A percentile compares a stretch with the other conserved stretches of the same genome.
Evolutionary conservation across 768 basidiomycete genomes (phyloP).

Genomic region (Suillus variegatus): DNA sequence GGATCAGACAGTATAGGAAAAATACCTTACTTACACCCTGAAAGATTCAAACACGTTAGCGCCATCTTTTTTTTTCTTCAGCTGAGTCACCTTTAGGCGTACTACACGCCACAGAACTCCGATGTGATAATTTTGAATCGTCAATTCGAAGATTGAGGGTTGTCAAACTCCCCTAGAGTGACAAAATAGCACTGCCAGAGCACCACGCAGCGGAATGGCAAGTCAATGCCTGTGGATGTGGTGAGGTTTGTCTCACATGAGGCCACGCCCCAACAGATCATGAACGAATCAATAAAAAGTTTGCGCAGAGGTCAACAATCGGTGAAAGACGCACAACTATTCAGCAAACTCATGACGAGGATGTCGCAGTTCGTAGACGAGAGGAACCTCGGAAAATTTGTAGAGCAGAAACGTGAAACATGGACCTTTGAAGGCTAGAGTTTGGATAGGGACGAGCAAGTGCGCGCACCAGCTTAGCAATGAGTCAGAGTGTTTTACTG

Average conservation of each 20-base stretch:
- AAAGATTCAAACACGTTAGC: neutral
- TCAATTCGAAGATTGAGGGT: neutral
- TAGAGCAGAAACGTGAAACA: neutral
- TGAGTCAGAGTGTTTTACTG: neutral
- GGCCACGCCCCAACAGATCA: neutral
- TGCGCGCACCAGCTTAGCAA: neutral
- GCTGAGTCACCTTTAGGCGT: neutral
- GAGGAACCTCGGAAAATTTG: too few species aligned
- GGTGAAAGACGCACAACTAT: neutral
- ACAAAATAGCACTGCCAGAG: neutral
- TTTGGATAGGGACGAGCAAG: neutral
- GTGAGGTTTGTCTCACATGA: neutral
- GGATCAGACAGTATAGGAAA: neutral
- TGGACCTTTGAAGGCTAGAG: neutral
- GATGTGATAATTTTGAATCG: neutral
- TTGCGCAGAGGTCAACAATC: neutral
- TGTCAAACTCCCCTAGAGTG: neutral
- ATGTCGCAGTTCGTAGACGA: neutral
- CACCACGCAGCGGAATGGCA: neutral
- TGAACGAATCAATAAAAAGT: neutral
- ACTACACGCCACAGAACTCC: neutral
- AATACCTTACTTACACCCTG: neutral
- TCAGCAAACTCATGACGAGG: neutral
- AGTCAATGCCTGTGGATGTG: neutral
- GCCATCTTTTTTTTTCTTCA: slow-evolving; percentile 11